Percentiles rank a stretch among this genome's conserved stretches.
Evolutionary conservation across 106 monocot genomes (phyloP).

Genomic region (Dioscorea alata): DNA sequence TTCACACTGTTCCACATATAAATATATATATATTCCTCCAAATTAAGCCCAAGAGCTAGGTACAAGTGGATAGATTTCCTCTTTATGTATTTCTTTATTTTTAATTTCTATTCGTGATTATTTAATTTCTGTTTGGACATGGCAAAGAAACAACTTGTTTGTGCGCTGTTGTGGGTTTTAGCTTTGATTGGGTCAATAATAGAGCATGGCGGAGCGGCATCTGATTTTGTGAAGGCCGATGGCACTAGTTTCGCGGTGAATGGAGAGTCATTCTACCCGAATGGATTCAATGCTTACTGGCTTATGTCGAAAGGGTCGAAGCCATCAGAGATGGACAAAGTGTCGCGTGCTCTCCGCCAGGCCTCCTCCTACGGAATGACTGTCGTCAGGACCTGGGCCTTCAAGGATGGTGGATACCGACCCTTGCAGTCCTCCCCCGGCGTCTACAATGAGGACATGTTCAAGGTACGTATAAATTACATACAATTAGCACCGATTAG

Average conservation of each 20-base stretch:
- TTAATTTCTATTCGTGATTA: no score
- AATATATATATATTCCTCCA: no score
- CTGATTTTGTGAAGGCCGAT: slow-evolving; percentile 6
- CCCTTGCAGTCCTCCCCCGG: slow-evolving; percentile 42
- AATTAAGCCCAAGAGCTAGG: no score
- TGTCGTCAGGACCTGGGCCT: slow-evolving; percentile 45
- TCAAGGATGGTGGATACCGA: slow-evolving; percentile 27
- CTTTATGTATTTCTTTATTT: no score
- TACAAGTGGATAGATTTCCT: no score
- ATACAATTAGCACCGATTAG: no score
- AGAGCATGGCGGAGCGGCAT: no score
- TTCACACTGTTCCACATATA: no score
- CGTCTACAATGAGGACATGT: slow-evolving; percentile 31
- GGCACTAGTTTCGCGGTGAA: slow-evolving; percentile 18
- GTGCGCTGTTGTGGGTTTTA: no score
- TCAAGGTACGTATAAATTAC: slow-evolving; percentile 29
- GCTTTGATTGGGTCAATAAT: no score
- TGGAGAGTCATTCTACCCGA: slow-evolving; percentile 1
- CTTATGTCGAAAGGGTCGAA: slow-evolving; percentile 23
- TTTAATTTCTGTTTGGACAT: no score
- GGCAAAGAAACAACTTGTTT: no score
- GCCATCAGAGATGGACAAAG: not conserved
- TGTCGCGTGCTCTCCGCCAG: slow-evolving; percentile 20
- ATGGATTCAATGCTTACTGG: slow-evolving; percentile 39
- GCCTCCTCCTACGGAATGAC: slow-evolving; percentile 20